These are phyloP conservation scores for Entomortierella chlamydospora DNA, from an alignment of 192 early-diverging fungal species.

Conservation along the genomic window DNA sequence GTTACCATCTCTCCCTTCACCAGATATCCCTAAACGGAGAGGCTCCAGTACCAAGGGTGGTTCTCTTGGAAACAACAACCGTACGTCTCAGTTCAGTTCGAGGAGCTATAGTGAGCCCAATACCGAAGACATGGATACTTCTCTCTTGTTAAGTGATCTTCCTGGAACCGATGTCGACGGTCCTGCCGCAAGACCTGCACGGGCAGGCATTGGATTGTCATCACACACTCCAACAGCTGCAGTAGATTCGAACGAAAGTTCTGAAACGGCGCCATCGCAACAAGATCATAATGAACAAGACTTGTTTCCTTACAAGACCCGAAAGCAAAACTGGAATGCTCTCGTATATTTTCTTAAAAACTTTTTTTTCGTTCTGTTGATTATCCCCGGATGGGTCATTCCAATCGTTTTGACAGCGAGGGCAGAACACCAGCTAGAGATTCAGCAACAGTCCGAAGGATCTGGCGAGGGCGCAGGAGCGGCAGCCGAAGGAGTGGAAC, in stretches of 20 bases:
- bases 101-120: neutral
- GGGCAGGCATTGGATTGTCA: too few relatives aligned
- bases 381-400: slow-evolving; percentile 34
- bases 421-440: neutral
- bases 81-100: neutral
- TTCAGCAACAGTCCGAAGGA: slow-evolving; percentile 2
- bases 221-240: too few relatives aligned
- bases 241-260: too few relatives aligned
- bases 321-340: slow-evolving; percentile 12
- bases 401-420: slow-evolving; percentile 20
- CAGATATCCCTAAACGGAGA: too few relatives aligned
- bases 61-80: neutral
- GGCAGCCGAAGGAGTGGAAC: neutral
- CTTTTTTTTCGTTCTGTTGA: slow-evolving; percentile 30
- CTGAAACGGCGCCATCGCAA: neutral
- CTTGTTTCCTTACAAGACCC: slow-evolving; percentile 22
- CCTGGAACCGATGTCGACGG: too few relatives aligned
- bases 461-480: too few relatives aligned
- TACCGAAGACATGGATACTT: slow-evolving; percentile 3
- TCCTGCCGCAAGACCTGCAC: too few relatives aligned
- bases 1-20: neutral
- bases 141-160: neutral
- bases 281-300: neutral
- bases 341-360: slow-evolving; percentile 2
- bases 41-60: neutral